Conservation (phyloP, 345 rosid species). For the Melaleuca quinquenervia region DNA sequence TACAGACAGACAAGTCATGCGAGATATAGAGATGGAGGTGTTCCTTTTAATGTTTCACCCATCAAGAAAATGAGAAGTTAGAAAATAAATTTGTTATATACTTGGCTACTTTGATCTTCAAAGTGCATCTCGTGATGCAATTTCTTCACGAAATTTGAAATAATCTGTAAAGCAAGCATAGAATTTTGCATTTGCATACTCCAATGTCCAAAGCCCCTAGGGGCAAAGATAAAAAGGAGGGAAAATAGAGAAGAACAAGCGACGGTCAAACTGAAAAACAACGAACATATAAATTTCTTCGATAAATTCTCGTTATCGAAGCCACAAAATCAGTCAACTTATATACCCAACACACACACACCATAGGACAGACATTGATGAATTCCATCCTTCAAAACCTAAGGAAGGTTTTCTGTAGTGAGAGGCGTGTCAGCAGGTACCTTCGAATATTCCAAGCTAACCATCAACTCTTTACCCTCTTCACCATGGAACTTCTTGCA, state of each 20-base stretch:
- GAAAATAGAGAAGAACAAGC: not conserved
- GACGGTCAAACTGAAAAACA: not conserved
- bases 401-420: conserved; percentile 1
- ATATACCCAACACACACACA: not conserved
- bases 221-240: not conserved
- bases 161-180: not conserved
- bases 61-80: not conserved
- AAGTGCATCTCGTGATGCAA: not conserved
- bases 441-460: conserved; percentile 22
- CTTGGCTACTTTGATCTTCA: not conserved
- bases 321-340: not conserved
- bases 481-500: conserved; percentile 40
- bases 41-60: not conserved
- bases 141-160: rapidly evolving
- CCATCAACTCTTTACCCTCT: conserved; percentile 19
- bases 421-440: conserved; percentile 11
- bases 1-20: not conserved
- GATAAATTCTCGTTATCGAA: not conserved
- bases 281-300: not conserved
- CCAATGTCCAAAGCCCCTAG: not conserved
- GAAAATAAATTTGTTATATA: not conserved
- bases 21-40: not conserved
- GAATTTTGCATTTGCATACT: not conserved
- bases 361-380: not conserved
- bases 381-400: not conserved